Base-by-base conservation (phyloP, 1,139 yeast genomes). In the Hyphopichia buzzinii region DNA sequence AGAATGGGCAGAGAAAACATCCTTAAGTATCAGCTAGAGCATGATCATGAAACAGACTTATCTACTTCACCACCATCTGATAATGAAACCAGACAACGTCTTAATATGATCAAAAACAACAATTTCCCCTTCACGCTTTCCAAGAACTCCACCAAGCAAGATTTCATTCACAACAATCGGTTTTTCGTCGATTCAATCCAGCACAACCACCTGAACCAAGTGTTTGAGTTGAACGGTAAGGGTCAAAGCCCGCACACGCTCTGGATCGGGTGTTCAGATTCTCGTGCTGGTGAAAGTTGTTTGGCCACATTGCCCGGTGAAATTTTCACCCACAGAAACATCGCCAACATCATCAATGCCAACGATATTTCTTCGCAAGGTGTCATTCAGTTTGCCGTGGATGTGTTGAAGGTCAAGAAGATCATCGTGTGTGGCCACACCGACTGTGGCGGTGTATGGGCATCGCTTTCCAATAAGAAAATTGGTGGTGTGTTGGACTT, bases 191-290 rank as follows among this genome's bases (percentile, higher is more conserved):
- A 79, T 41, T 66, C 76, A 29, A 70, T 83, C 43, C 74, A 77
- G 38, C 67, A 68, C 27, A 69, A 73, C 38, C 77, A 83, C 51
- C 88, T 95, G 2, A 68, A 72, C 26, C 57, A 64, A 42, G 66
- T 89, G 12, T 80, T 89, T 55, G 80, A 79, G 34, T 55, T 77
- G 39, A 87, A 89, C 52, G 92, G 81, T 1, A 71, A 78, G 55
- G 97, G 97, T 37, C 98, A 92, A 62, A 62, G 80, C 13, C 98
- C 98, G 14, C 95, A 89, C 59, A 88, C 97, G 8, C 67, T 92
- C 39, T 90, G 97, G 95, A 84, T 92, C 43, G 97, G 97, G 3
- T 92, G 98, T 60, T 81, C 95, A 4, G 98, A 92, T 59, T 88
- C 97, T 10, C 80, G 98, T 49, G 87, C 86, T 40, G 86, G 90